These are phyloP conservation scores for Botryosphaeria agaves DNA, from an alignment of 2,329 filamentous ascomycete species.

Conservation along the genomic window DNA sequence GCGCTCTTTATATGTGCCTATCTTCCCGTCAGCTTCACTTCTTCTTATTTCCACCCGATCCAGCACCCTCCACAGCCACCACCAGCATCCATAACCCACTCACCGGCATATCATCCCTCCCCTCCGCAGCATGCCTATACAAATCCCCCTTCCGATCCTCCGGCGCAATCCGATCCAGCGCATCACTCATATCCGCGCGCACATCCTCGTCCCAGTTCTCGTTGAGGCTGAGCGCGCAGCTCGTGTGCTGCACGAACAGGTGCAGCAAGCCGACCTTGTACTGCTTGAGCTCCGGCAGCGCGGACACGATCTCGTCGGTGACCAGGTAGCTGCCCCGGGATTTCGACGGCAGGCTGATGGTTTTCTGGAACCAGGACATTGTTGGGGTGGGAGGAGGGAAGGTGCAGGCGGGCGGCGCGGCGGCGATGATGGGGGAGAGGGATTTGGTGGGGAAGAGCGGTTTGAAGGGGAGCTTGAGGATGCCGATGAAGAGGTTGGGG, in stretches of 20 bases:
- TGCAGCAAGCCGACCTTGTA: slow-evolving; percentile 81
- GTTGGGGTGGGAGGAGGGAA: slow-evolving; percentile 8
- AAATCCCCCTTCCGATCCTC: slow-evolving; percentile 54
- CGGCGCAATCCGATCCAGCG: slow-evolving; percentile 76
- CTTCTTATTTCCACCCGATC: neutral
- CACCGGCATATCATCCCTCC: slow-evolving; percentile 83
- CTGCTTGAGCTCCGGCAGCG: slow-evolving; percentile 60
- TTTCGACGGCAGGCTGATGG: slow-evolving; percentile 59
- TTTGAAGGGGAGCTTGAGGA: slow-evolving; percentile 18
- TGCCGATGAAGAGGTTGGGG: slow-evolving; percentile 25
- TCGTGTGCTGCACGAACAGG: slow-evolving; percentile 91
- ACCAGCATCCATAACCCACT: slow-evolving; percentile 10
- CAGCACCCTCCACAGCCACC: neutral
- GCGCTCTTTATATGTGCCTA: slow-evolving; percentile 87
- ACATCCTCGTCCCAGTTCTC: slow-evolving; percentile 84
- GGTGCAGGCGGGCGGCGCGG: slow-evolving; percentile 5
- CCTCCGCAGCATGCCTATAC: slow-evolving; percentile 79
- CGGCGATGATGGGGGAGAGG: slow-evolving; percentile 10
- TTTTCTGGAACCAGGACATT: slow-evolving; percentile 71
- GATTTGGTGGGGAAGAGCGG: slow-evolving; percentile 3
- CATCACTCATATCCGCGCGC: slow-evolving; percentile 84
- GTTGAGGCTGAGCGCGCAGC: slow-evolving; percentile 76
- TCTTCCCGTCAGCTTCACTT: neutral
- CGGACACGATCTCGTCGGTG: slow-evolving; percentile 53
- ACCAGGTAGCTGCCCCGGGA: slow-evolving; percentile 79